These are phyloP conservation scores for Salix exigua DNA, from an alignment of 345 rosid genomes.

Conservation along the genomic window DNA sequence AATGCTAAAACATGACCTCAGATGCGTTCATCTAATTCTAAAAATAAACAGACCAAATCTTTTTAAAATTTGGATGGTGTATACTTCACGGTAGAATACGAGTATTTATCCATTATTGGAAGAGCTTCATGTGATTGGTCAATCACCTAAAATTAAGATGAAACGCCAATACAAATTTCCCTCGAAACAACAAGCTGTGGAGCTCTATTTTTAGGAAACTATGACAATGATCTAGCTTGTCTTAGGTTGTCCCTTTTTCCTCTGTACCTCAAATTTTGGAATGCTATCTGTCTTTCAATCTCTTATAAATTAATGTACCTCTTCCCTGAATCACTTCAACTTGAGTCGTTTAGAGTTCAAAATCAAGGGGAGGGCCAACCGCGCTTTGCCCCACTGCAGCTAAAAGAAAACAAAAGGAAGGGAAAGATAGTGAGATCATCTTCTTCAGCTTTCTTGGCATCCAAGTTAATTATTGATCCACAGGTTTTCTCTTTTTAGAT, in stretches of 20 bases:
- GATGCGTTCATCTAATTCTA: neutral
- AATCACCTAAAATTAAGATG: neutral
- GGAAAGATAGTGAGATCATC: neutral
- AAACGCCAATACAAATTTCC: neutral
- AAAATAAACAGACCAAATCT: neutral
- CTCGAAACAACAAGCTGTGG: neutral
- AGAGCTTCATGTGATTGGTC: neutral
- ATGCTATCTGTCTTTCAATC: neutral
- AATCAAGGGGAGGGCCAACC: neutral
- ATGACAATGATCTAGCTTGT: conserved; percentile 3
- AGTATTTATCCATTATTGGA: neutral
- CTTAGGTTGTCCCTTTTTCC: neutral
- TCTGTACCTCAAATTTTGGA: conserved; percentile 8
- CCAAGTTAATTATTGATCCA: neutral
- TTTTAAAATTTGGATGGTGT: neutral
- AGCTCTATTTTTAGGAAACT: neutral
- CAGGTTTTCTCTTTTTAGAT: too few relatives aligned
- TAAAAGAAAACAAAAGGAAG: neutral
- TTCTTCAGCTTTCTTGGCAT: neutral
- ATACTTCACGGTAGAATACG: neutral
- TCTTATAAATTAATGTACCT: neutral
- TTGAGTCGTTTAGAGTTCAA: neutral
- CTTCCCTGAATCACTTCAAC: neutral
- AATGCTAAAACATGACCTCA: neutral
- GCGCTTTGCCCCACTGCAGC: neutral